phyloP scores from a whole-genome alignment of 2,329 filamentous ascomycete genomes.

The Chrysoporthe cubensis region DNA sequence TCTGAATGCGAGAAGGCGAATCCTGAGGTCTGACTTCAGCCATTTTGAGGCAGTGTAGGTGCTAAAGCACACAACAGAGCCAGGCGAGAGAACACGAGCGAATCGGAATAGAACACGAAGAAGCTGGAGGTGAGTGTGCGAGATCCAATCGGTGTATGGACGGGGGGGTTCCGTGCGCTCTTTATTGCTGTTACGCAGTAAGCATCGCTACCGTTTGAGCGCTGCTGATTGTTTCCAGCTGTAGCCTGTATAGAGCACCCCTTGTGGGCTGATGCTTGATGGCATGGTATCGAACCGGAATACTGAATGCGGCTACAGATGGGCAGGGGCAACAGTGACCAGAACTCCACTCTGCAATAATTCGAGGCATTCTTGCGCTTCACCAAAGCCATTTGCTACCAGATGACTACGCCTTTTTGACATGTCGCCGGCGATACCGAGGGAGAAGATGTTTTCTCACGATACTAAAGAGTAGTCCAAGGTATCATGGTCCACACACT shows the following conservation, averaged over 20 bases:
- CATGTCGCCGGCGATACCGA: not conserved
- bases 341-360: not conserved
- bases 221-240: not conserved
- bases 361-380: not conserved
- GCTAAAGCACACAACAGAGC: not conserved
- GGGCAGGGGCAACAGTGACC: not conserved
- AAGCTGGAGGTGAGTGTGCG: too few species aligned
- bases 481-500: not conserved
- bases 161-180: not conserved
- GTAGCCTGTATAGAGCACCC: not conserved
- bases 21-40: not conserved
- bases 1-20: not conserved
- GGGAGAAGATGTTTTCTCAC: not conserved
- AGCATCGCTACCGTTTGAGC: not conserved
- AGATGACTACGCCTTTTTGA: not conserved
- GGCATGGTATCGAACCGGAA: not conserved
- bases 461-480: not conserved
- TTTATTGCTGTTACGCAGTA: too few species aligned
- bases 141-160: too few species aligned
- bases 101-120: not conserved
- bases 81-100: not conserved
- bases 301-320: conserved; percentile 7
- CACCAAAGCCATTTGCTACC: not conserved
- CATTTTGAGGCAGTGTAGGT: not conserved
- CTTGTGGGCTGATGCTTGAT: not conserved